phyloP scores from a whole-genome alignment of 2,329 filamentous ascomycete species.

The Trichoderma hamatum region DNA sequence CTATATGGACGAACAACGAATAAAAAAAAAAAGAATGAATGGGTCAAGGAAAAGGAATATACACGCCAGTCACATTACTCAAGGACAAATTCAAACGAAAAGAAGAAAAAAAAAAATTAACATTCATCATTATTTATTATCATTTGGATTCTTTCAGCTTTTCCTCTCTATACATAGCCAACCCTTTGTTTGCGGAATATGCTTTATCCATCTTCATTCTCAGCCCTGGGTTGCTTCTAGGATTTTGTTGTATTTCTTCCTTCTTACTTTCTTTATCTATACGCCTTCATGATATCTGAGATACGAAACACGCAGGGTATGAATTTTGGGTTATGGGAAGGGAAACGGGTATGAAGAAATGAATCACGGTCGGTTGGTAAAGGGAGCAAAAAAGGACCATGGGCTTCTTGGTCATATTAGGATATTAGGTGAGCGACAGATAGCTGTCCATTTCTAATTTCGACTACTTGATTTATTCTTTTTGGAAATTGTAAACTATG shows the following conservation, averaged over 20 bases:
- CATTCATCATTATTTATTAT: background rate
- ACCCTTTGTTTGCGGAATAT: background rate
- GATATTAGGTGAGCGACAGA: background rate
- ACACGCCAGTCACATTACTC: background rate
- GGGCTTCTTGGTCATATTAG: background rate
- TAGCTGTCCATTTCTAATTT: background rate
- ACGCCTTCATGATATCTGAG: background rate
- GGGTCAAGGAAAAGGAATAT: background rate
- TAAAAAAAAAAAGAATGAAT: background rate
- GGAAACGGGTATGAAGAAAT: constrained; percentile 1
- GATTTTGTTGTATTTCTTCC: background rate
- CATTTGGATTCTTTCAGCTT: background rate
- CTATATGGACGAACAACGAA: background rate
- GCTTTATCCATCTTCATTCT: background rate
- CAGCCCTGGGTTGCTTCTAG: background rate
- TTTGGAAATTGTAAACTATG: background rate
- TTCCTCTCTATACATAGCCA: background rate
- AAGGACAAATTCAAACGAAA: background rate
- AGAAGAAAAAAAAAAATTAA: background rate
- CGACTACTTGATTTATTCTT: background rate
- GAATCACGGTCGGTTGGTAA: constrained; percentile 2
- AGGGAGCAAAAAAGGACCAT: background rate
- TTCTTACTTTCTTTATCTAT: background rate
- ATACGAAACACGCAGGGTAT: background rate
- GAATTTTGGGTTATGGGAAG: background rate